phyloP scores from a whole-genome alignment of 768 basidiomycete genomes.

The Cyclocybe cylindracea region DNA sequence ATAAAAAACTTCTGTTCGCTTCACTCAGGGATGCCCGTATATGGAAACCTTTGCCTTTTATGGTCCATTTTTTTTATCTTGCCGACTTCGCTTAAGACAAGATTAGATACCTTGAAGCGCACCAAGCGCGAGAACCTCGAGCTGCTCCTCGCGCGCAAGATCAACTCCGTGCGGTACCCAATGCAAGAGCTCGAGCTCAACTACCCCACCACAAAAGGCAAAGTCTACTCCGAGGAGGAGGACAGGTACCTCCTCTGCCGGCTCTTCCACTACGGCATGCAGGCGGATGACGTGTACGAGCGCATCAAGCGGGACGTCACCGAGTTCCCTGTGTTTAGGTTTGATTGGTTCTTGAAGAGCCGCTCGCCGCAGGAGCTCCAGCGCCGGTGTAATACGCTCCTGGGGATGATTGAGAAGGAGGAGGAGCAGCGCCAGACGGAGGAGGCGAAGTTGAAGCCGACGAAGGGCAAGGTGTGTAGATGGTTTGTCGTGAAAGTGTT shows the following conservation, averaged over 20 bases:
- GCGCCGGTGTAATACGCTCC: conserved; percentile 82
- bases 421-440: conserved; percentile 68
- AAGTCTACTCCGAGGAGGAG: conserved; percentile 95
- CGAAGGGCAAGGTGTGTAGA: conserved; percentile 64
- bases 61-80: too few species aligned
- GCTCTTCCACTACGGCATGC: conserved; percentile 88
- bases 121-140: conserved; percentile 83
- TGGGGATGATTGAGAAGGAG: conserved; percentile 94
- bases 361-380: conserved; percentile 87
- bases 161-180: conserved; percentile 80
- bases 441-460: conserved; percentile 62
- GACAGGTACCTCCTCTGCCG: conserved; percentile 93
- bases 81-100: too few species aligned
- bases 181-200: conserved; percentile 97
- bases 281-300: conserved; percentile 88
- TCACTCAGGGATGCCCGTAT: too few species aligned
- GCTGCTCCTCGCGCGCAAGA: conserved; percentile 78
- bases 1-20: too few species aligned
- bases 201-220: conserved; percentile 95
- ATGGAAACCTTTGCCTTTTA: too few species aligned
- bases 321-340: conserved; percentile 95
- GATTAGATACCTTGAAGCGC: too few species aligned
- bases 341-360: conserved; percentile 99
- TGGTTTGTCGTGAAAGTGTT: background rate
- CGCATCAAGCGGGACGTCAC: conserved; percentile 94